Conservation (phyloP, 1,284 basidiomycete species). For the Apiotrichum domesticum region DNA sequence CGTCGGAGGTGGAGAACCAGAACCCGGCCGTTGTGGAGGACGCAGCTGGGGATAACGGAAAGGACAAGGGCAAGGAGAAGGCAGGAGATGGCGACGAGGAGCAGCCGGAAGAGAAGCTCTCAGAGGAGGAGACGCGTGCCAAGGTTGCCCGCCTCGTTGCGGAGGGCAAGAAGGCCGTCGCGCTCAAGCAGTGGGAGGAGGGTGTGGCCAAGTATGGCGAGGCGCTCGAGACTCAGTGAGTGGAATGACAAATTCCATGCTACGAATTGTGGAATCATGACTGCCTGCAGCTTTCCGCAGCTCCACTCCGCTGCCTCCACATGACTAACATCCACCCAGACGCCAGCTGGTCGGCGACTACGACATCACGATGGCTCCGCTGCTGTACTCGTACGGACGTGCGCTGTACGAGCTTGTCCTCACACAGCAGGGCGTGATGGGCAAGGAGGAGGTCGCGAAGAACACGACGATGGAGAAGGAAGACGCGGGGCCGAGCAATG, state of each 20-base stretch:
- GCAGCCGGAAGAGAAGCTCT: not conserved
- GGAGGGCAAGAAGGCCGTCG: constrained; percentile 59
- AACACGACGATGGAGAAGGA: constrained; percentile 41
- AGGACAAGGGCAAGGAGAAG: not conserved
- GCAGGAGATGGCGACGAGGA: not conserved
- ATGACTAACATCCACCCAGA: constrained; percentile 46
- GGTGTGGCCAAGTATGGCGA: constrained; percentile 76
- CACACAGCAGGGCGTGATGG: constrained; percentile 69
- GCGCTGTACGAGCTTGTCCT: constrained; percentile 83
- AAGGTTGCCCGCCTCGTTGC: constrained; percentile 35
- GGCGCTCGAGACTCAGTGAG: constrained; percentile 73
- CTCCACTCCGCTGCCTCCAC: too few species aligned
- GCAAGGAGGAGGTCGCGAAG: constrained; percentile 61
- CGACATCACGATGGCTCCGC: constrained; percentile 68
- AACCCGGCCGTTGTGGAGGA: not conserved
- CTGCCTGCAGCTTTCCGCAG: too few species aligned
- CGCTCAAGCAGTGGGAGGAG: constrained; percentile 77
- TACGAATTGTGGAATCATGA: too few species aligned
- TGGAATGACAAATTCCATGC: constrained; percentile 8
- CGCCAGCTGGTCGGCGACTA: constrained; percentile 66
- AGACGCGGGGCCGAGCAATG: constrained; percentile 2
- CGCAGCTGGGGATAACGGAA: too few species aligned
- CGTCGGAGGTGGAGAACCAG: not conserved
- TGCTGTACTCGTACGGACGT: constrained; percentile 79
- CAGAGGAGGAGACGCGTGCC: constrained; percentile 9